These are phyloP conservation scores for Globisporangium barbulae DNA, from an alignment of 352 stramenopile genomes.

Conservation along the genomic window DNA sequence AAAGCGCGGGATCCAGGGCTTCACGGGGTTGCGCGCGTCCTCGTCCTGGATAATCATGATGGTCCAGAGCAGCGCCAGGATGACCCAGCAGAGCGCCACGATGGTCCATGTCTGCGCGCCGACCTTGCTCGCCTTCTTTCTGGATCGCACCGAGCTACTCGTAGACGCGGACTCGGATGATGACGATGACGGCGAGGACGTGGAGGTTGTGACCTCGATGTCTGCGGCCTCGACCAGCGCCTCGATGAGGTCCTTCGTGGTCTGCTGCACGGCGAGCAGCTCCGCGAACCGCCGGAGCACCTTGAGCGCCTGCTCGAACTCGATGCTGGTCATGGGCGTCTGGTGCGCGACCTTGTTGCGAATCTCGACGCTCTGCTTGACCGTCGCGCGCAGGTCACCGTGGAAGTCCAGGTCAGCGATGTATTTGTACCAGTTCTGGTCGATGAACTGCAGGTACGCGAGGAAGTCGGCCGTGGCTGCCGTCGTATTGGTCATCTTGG, in stretches of 20 bases:
- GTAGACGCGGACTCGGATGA: not conserved
- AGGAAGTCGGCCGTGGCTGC: conserved; percentile 6
- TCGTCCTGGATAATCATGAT: conserved; percentile 12
- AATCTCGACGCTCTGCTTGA: conserved; percentile 10
- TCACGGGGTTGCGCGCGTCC: conserved; percentile 1
- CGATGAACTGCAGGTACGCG: conserved; percentile 4
- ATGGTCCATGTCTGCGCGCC: conserved; percentile 8
- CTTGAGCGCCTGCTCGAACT: conserved; percentile 8
- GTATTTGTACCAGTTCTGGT: conserved; percentile 16
- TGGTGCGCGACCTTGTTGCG: conserved; percentile 10
- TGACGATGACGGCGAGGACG: not conserved
- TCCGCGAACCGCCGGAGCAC: conserved; percentile 9
- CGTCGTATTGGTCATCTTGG: conserved; percentile 4
- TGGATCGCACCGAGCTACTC: not conserved
- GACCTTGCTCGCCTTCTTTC: not conserved
- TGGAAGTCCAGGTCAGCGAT: conserved; percentile 11
- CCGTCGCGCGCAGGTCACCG: conserved; percentile 8
- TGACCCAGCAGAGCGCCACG: conserved; percentile 11
- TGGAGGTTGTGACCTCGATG: not conserved
- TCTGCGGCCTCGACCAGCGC: conserved; percentile 6
- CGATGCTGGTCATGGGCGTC: not conserved
- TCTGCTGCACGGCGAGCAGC: conserved; percentile 9
- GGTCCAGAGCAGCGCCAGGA: conserved; percentile 8
- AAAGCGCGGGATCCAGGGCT: conserved; percentile 8
- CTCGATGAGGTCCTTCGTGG: conserved; percentile 8